These are phyloP conservation scores for Amyloporia xantha DNA, from an alignment of 768 basidiomycete species.

Conservation along the genomic window DNA sequence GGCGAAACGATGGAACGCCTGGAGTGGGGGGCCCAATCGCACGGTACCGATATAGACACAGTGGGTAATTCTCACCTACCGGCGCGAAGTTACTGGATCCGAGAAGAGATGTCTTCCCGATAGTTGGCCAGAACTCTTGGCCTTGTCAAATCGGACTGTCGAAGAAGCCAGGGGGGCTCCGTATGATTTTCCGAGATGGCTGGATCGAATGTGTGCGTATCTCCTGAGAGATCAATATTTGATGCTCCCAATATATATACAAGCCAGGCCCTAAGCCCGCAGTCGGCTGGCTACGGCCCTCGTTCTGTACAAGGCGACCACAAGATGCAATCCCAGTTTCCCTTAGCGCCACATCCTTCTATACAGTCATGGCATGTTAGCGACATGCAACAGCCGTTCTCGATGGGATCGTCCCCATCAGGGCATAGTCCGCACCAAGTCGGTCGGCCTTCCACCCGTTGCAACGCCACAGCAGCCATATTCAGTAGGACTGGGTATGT, in stretches of 20 bases:
- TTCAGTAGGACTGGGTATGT: slow-evolving; percentile 12
- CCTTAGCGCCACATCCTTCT: slow-evolving; percentile 6
- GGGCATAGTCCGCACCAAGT: slow-evolving; percentile 10
- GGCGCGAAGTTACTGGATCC: background rate
- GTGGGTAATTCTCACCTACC: background rate
- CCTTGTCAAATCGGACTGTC: background rate
- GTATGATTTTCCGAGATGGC: slow-evolving; percentile 2
- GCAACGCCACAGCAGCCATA: slow-evolving; percentile 13
- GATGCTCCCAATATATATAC: slow-evolving; percentile 10
- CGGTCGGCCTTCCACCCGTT: slow-evolving; percentile 7
- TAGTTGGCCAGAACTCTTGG: background rate
- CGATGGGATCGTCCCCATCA: slow-evolving; percentile 16
- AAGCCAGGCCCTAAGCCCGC: slow-evolving; percentile 10
- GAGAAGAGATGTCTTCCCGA: background rate
- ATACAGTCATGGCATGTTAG: slow-evolving; percentile 10
- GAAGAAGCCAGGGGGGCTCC: background rate
- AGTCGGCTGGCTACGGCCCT: slow-evolving; percentile 7
- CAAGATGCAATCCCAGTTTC: slow-evolving; percentile 8
- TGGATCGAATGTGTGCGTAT: slow-evolving; percentile 2
- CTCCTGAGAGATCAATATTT: background rate
- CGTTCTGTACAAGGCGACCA: background rate
- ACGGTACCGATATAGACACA: background rate
- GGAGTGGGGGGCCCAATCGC: background rate
- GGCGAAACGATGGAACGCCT: background rate
- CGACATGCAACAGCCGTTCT: slow-evolving; percentile 16